Percentiles rank a stretch among this genome's conserved stretches.
Conservation (phyloP, 345 rosid genomes). For the Lepidium sativum region DNA sequence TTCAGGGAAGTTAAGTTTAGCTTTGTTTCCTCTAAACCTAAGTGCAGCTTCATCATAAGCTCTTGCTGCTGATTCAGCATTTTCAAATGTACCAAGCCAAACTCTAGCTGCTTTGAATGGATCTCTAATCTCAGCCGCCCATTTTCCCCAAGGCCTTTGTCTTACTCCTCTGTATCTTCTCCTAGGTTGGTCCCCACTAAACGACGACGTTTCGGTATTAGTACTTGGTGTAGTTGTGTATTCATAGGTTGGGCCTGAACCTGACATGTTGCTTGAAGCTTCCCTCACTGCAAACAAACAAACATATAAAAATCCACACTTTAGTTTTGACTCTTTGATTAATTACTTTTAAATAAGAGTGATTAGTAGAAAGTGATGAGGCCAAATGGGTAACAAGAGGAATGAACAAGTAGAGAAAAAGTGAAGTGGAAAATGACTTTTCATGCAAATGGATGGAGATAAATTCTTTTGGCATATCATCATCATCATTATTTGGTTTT, state of each 20-base stretch:
- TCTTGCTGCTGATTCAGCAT: conserved; percentile 78
- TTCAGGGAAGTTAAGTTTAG: conserved; percentile 97
- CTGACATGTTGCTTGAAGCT: conserved; percentile 20
- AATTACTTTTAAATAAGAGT: neutral
- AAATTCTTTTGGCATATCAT: conserved; percentile 21
- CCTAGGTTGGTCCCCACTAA: conserved; percentile 33
- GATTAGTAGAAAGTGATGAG: conserved; percentile 7
- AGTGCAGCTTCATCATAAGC: conserved; percentile 91
- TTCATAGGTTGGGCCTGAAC: conserved; percentile 36
- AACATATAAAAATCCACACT: neutral
- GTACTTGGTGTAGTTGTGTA: conserved; percentile 20
- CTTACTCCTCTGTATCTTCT: conserved; percentile 85
- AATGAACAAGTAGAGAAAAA: conserved; percentile 16
- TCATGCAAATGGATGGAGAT: conserved; percentile 21
- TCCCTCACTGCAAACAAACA: conserved; percentile 19
- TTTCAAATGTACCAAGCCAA: conserved; percentile 89
- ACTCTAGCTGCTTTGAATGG: conserved; percentile 85
- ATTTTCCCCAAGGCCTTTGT: conserved; percentile 91
- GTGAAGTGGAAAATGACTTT: conserved; percentile 17
- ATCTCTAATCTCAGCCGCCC: conserved; percentile 97
- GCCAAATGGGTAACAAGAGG: conserved; percentile 20
- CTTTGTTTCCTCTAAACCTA: conserved; percentile 78
- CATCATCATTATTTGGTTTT: neutral
- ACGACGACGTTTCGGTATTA: conserved; percentile 18
- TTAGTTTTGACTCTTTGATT: neutral